A percentile compares a stretch with the other conserved stretches of the same genome.
phyloP scores from a whole-genome alignment of 331 rosid genomes.

The Erythrophleum ivorense region DNA sequence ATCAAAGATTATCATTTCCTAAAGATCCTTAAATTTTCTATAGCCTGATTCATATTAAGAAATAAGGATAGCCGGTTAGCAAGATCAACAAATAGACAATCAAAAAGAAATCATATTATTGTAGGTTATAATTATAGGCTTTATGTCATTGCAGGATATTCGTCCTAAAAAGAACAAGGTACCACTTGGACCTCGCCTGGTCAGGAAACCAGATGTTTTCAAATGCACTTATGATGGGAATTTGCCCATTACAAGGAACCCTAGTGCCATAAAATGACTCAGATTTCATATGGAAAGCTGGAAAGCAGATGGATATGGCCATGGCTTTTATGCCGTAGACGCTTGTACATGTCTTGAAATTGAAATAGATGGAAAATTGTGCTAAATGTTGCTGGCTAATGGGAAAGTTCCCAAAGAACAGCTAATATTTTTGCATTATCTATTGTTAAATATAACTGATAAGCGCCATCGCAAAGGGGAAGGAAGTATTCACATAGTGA shows the following conservation, averaged over 20 bases:
- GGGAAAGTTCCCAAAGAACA: background rate
- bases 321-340: background rate
- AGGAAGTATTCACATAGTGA: background rate
- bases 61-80: background rate
- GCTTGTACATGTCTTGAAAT: background rate
- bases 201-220: slow-evolving; percentile 57
- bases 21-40: background rate
- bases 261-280: slow-evolving; percentile 25
- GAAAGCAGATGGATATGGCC: background rate
- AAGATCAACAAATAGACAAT: background rate
- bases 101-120: background rate
- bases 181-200: slow-evolving; percentile 25
- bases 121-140: background rate
- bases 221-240: slow-evolving; percentile 53
- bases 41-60: background rate
- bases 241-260: slow-evolving; percentile 43
- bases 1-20: background rate
- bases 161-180: slow-evolving; percentile 52
- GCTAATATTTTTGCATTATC: background rate
- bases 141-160: slow-evolving; percentile 43
- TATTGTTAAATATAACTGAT: background rate
- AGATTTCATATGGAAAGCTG: background rate
- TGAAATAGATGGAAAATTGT: background rate
- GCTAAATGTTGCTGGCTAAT: background rate
- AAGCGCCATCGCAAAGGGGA: background rate